Base-by-base conservation (phyloP, 306 rosid species). In the Inga leiocalycina region DNA sequence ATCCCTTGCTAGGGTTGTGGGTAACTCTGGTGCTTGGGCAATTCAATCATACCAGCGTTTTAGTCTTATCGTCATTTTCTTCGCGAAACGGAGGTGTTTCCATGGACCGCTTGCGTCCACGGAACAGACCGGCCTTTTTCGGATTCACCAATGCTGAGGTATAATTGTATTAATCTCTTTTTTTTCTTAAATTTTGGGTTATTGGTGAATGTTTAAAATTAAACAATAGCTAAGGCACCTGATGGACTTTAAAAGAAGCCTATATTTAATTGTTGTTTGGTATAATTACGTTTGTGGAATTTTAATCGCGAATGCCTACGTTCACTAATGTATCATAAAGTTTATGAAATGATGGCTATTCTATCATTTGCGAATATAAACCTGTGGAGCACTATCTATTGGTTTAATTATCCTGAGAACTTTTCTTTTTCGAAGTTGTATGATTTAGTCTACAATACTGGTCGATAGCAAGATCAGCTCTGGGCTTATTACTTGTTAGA, bases 21-120 rank as follows among this genome's bases (percentile, higher is more conserved):
- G n/a, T 9, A 19, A 24, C 13, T 22, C 56, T 45, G 57, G 39
- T 45, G 5, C 76, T 22, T 6, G 32, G 6, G 57, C 15, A 44
- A 24, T 71, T 71, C 39, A 22, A 45, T 45, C 20, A 4, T 71
- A 24, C 11, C 48, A 64, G 41, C 20, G 39, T 30, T 64, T 61
- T 61, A 20, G 7, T 14, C 15, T 2, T 62, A 27, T 27, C 19
- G 0, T 5, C 24, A 1, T 32, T 46, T 61, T 27, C 67, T 61
- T 22, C 45, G 24, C 59, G 22, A 16, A 11, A 43, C 46, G 45
- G 41, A 10, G 66, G 46, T 17, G 22, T 30, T 20, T 71, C 15
- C 49, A 94, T 90, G 99, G 98, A 90, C 85, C 97, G 97, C 30
- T 93, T 96, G 85, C 99, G 99, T 85, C 98, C 95, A n/a, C 88